phyloP scores from a whole-genome alignment of 1,139 yeast genomes.

The Entelexis sorbosivorans region DNA sequence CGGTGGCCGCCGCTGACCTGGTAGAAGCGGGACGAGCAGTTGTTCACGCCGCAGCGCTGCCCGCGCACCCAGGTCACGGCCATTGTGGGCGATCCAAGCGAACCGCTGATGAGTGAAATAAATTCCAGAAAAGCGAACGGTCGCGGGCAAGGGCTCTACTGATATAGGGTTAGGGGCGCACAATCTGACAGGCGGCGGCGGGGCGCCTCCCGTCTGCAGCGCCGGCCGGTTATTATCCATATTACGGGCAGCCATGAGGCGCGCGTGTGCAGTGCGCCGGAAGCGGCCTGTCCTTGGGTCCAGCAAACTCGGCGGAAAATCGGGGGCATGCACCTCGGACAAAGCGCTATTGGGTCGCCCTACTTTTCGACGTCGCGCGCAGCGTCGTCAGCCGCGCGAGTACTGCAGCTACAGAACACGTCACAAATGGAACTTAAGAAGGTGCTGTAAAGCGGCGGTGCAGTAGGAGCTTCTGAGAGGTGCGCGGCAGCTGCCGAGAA shows the following conservation, averaged over 20 bases:
- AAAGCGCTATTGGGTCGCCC: too few relatives aligned
- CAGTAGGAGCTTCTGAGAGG: too few relatives aligned
- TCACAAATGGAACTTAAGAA: too few relatives aligned
- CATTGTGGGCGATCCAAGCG: background rate
- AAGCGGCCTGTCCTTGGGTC: too few relatives aligned
- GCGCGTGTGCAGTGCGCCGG: background rate
- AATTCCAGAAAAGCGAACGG: background rate
- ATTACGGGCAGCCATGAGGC: background rate
- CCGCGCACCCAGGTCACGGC: conserved; percentile 47
- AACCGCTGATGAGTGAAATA: background rate
- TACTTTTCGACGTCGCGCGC: too few relatives aligned
- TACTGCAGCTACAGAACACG: too few relatives aligned
- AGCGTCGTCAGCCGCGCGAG: too few relatives aligned
- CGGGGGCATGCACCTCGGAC: background rate
- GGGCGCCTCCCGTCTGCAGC: background rate
- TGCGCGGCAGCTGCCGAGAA: background rate
- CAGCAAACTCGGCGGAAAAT: background rate
- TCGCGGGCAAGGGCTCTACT: background rate
- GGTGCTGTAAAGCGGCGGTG: too few relatives aligned
- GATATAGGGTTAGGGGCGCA: background rate
- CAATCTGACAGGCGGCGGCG: background rate
- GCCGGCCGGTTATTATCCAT: too few relatives aligned
- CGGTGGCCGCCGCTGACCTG: conserved; percentile 60
- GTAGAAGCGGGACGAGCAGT: conserved; percentile 74
- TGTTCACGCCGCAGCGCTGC: conserved; percentile 76